Percentiles rank a stretch among this genome's conserved stretches.
These are phyloP conservation scores for Fusarium chaquense DNA, from an alignment of 2,329 filamentous ascomycete genomes.

Conservation along the genomic window DNA sequence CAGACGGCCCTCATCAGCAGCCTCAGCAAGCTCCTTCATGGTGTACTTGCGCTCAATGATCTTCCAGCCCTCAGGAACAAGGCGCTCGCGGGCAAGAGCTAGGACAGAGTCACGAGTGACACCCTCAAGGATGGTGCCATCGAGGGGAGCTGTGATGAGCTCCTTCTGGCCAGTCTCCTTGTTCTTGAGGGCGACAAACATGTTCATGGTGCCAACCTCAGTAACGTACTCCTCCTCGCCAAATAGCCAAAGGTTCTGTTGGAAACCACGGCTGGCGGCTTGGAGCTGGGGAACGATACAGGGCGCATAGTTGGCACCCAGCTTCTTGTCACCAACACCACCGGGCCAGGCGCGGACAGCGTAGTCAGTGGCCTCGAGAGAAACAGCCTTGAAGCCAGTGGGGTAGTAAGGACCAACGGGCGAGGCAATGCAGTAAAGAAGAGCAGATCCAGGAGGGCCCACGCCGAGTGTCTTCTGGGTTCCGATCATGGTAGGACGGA, in stretches of 20 bases:
- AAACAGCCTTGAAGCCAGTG: conserved; percentile 97
- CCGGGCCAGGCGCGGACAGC: conserved; percentile 98
- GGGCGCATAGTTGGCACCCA: conserved; percentile 98
- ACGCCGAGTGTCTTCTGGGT: conserved; percentile 96
- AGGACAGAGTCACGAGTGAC: conserved; percentile 94
- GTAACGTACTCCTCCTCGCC: conserved; percentile 95
- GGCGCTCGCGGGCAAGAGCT: conserved; percentile 83
- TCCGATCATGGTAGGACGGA: conserved; percentile 96
- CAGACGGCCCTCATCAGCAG: conserved; percentile 84
- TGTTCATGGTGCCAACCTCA: conserved; percentile 99
- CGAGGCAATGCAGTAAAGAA: conserved; percentile 95
- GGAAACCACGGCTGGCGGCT: conserved; percentile 90
- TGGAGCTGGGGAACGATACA: conserved; percentile 97
- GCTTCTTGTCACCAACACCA: conserved; percentile 97
- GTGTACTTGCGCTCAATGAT: conserved; percentile 91
- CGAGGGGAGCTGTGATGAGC: conserved; percentile 92
- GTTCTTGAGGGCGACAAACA: conserved; percentile 88
- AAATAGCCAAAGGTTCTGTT: conserved; percentile 99
- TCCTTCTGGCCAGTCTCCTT: conserved; percentile 91
- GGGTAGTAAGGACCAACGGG: conserved; percentile 98
- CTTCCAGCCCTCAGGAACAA: conserved; percentile 88
- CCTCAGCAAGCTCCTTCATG: conserved; percentile 86
- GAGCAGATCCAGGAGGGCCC: conserved; percentile 87
- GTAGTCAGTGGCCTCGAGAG: conserved; percentile 95
- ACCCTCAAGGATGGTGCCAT: conserved; percentile 96